Evolutionary conservation across 1,139 yeast species (phyloP).

Genomic region (Torulaspora pretoriensis): DNA sequence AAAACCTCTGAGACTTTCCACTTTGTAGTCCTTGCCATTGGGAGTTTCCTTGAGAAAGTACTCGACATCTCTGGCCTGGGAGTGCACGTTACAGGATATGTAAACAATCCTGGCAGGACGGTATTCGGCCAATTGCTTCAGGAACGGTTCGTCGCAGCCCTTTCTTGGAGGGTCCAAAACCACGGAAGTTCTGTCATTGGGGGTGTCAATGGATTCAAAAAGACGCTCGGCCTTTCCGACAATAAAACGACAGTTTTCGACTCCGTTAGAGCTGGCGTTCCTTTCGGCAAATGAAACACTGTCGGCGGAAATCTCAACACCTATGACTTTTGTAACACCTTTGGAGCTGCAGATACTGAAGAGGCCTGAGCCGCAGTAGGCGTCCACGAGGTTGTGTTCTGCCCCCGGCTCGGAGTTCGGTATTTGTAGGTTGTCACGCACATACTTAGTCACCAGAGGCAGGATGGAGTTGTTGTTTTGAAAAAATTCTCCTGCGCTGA

Average conservation of each 20-base stretch:
- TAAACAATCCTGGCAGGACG: constrained; percentile 84
- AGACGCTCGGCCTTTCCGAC: constrained; percentile 91
- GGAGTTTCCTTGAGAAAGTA: constrained; percentile 68
- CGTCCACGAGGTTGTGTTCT: constrained; percentile 73
- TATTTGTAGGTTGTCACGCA: constrained; percentile 59
- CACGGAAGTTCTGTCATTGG: constrained; percentile 73
- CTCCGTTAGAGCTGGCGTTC: constrained; percentile 72
- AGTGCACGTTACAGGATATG: constrained; percentile 94
- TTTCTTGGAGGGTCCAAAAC: constrained; percentile 96
- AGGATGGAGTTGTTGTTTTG: constrained; percentile 92
- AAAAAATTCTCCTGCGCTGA: constrained; percentile 91
- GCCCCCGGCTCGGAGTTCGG: constrained; percentile 41
- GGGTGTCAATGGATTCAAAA: constrained; percentile 71
- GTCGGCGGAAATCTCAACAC: constrained; percentile 92
- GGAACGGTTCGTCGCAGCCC: constrained; percentile 86
- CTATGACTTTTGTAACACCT: constrained; percentile 77
- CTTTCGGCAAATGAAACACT: constrained; percentile 81
- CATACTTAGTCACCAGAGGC: constrained; percentile 77
- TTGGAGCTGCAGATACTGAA: constrained; percentile 83
- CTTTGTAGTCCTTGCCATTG: constrained; percentile 57
- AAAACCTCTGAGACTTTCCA: constrained; percentile 86
- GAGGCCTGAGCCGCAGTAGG: constrained; percentile 95
- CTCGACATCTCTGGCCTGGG: constrained; percentile 91
- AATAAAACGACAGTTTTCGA: constrained; percentile 74
- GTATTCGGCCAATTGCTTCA: constrained; percentile 78